Evolutionary conservation across 2,329 filamentous ascomycete species (phyloP).

Genomic region (Trichoderma arundinaceum): DNA sequence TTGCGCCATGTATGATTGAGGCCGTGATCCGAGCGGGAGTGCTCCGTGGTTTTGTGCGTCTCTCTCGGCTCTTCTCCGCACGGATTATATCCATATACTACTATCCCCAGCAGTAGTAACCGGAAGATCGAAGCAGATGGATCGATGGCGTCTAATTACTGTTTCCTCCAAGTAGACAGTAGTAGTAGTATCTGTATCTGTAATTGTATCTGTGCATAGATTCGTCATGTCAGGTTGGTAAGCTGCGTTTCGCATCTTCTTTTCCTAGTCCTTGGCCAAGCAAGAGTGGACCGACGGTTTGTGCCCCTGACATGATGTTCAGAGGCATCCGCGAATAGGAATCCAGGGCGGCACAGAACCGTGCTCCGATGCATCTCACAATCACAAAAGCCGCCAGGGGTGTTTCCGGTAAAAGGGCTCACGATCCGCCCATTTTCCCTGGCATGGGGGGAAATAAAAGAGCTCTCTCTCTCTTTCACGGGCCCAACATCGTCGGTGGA

Average conservation of each 20-base stretch:
- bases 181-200: too few species aligned
- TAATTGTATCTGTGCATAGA: neutral
- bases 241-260: neutral
- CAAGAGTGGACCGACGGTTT: constrained; percentile 14
- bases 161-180: too few species aligned
- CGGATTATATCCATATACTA: neutral
- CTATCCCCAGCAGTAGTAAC: too few species aligned
- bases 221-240: neutral
- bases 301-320: constrained; percentile 29
- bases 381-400: constrained; percentile 14
- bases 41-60: constrained; percentile 4
- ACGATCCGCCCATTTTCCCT: neutral
- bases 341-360: constrained; percentile 5
- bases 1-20: neutral
- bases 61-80: neutral
- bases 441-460: neutral
- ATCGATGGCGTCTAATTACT: too few species aligned
- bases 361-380: constrained; percentile 25
- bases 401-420: constrained; percentile 5
- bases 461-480: neutral
- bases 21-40: constrained; percentile 5
- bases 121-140: too few species aligned
- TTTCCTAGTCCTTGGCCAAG: neutral
- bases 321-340: constrained; percentile 22
- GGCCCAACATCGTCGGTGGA: neutral